Conservation (phyloP, 192 early-diverging fungal genomes). For the Backusella liffmaniae region DNA sequence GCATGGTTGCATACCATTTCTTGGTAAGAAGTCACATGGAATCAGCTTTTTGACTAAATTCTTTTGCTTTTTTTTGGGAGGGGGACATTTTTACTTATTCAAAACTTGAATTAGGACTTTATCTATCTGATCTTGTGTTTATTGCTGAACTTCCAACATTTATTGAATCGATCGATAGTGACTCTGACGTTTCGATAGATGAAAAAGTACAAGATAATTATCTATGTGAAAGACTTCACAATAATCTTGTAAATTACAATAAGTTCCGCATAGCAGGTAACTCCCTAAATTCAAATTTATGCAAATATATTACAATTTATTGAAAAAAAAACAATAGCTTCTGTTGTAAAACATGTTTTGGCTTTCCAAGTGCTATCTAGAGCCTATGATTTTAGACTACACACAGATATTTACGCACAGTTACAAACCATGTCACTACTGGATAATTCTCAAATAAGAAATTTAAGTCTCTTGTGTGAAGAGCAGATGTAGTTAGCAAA, state of each 20-base stretch:
- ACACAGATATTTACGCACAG: constrained; percentile 36
- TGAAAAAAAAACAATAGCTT: constrained; percentile 19
- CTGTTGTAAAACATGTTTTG: constrained; percentile 53
- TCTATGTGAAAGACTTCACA: constrained; percentile 1
- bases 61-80: not conserved
- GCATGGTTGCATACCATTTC: constrained; percentile 59
- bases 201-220: not conserved
- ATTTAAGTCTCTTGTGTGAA: constrained; percentile 32
- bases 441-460: constrained; percentile 29
- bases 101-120: constrained; percentile 36
- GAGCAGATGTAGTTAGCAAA: constrained; percentile 1
- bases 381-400: constrained; percentile 45
- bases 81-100: not conserved
- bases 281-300: not conserved
- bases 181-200: not conserved
- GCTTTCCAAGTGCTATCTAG: constrained; percentile 50
- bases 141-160: constrained; percentile 59
- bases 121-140: constrained; percentile 57
- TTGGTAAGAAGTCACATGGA: constrained; percentile 38
- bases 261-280: constrained; percentile 55
- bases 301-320: not conserved
- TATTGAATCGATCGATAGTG: constrained; percentile 28
- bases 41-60: not conserved
- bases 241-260: constrained; percentile 53
- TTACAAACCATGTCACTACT: constrained; percentile 25